Conservation (phyloP, 495 filamentous ascomycete species). For the Corynascus novoguineensis region DNA sequence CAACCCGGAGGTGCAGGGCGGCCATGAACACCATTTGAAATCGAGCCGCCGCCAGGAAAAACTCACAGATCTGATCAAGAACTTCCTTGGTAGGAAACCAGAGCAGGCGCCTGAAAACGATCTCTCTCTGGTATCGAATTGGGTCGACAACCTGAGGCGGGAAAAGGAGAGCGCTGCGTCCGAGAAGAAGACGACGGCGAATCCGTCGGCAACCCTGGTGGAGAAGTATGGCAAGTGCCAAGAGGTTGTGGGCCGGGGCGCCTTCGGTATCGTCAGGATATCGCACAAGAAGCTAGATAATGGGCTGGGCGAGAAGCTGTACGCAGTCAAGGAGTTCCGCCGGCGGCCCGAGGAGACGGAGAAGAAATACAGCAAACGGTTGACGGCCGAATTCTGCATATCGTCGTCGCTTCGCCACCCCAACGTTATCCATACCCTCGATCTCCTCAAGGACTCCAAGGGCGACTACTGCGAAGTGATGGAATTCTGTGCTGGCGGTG, state of each 20-base stretch:
- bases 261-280: conserved; percentile 95
- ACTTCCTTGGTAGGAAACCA: conserved; percentile 71
- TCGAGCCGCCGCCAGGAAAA: conserved; percentile 90
- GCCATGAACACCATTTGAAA: conserved; percentile 82
- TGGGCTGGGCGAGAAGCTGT: conserved; percentile 79
- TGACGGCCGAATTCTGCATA: conserved; percentile 99
- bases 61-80: conserved; percentile 82
- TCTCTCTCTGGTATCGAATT: conserved; percentile 86
- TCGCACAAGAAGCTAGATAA: conserved; percentile 94
- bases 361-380: conserved; percentile 95
- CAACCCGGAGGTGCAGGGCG: conserved; percentile 44
- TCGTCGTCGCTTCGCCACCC: conserved; percentile 93
- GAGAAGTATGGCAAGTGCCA: conserved; percentile 99
- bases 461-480: conserved; percentile 99
- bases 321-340: conserved; percentile 97
- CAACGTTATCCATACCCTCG: conserved; percentile 97
- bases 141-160: conserved; percentile 88
- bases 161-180: conserved; percentile 67
- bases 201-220: conserved; percentile 73
- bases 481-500: conserved; percentile 97
- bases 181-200: conserved; percentile 73
- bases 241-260: conserved; percentile 94
- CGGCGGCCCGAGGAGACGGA: conserved; percentile 86
- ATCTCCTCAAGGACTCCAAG: conserved; percentile 91
- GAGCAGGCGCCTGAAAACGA: conserved; percentile 73